These are phyloP conservation scores for Diutina neorugosa DNA, from an alignment of 1,139 yeast genomes.

Conservation along the genomic window DNA sequence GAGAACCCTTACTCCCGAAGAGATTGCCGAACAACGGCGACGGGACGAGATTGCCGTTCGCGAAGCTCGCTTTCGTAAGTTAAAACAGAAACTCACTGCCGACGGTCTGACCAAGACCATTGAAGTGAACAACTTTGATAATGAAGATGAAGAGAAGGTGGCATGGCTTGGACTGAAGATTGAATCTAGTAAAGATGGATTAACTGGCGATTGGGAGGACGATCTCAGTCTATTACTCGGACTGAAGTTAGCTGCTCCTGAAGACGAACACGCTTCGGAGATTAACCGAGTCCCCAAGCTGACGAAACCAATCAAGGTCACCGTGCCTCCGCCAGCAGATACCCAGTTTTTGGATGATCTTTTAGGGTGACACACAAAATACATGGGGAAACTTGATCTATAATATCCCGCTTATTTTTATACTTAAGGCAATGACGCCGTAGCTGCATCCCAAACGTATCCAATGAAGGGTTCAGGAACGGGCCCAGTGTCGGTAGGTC, in stretches of 20 bases:
- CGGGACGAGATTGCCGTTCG: neutral
- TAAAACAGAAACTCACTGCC: neutral
- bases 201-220: neutral
- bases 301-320: neutral
- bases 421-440: neutral
- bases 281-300: neutral
- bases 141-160: neutral
- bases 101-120: neutral
- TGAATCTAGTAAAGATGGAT: neutral
- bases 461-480: neutral
- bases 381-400: neutral
- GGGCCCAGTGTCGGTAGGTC: neutral
- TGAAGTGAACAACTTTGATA: constrained; percentile 1
- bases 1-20: neutral
- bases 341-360: neutral
- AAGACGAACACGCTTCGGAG: neutral
- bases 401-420: no score
- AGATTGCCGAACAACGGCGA: neutral
- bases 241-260: neutral
- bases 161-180: neutral
- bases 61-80: neutral
- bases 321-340: neutral
- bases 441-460: neutral
- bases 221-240: neutral
- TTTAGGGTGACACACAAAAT: neutral